Evolutionary conservation across 1,284 basidiomycete species (phyloP), one percentile per base, ranked within the genome.

Genomic region (Lentinula novae-zelandiae): DNA sequence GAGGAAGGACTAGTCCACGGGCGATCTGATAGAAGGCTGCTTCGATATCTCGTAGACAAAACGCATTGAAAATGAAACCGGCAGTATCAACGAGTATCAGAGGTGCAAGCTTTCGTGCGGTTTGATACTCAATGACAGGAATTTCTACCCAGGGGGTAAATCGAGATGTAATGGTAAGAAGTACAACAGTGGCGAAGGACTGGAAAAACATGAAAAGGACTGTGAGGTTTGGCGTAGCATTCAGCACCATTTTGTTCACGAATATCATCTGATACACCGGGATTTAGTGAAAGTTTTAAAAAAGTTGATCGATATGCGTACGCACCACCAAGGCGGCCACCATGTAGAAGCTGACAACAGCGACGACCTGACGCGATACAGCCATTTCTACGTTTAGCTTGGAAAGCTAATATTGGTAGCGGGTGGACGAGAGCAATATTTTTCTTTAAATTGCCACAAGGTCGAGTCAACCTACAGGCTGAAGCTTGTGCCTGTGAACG

Each of bases 11-110:
- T 50, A 89, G 77, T 0, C 87, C 87, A 34, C 86, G 77, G 0
- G 87, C 86, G 65, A 89, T 84, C 73, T 86, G 81, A 69, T 82
- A 84, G 70, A 83, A 86, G 0, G 83, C 81, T 1, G 85, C 83
- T 59, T 86, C 84, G 49, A 86, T 85, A 57, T 81, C 78, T 33
- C 82, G 75, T 39, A 87, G 73, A 68, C 84, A 86, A 12, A 86
- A 76, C 0, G 83, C 85, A 67, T 86, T 86, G 75, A 86, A 87
- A 33, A 83, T 74, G 17, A 87, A 76, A 2, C 85, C 84, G 20
- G 79, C 71, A 48, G 83, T 78, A 65, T 83, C 83, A 46, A 84
- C 76, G 10, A 76, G 58, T 0, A 82, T 75, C 40, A 83, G 77
- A 1, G 82, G 81, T 0, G 73, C 65, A 12, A 84, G 74, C 49